These are phyloP conservation scores for Biscutella auriculata DNA, from an alignment of 441 rosid species.

Conservation along the genomic window DNA sequence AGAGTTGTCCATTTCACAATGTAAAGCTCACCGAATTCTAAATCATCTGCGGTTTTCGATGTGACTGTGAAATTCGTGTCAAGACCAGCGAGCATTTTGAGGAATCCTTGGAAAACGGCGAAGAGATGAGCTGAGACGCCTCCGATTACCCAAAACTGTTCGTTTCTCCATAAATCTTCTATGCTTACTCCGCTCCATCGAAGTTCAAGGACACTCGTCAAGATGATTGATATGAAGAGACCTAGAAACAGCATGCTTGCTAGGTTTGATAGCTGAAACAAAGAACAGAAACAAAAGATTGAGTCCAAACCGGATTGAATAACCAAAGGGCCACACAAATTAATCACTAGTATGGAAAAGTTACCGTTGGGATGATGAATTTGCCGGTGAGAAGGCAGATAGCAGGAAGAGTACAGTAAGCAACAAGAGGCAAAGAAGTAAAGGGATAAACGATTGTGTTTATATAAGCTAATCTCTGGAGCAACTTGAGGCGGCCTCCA, in stretches of 20 bases:
- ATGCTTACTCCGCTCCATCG: slow-evolving; percentile 99
- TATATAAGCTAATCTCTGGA: slow-evolving; percentile 71
- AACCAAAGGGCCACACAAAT: too few species aligned
- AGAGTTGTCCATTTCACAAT: slow-evolving; percentile 88
- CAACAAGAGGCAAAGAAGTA: slow-evolving; percentile 87
- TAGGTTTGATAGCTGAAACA: slow-evolving; percentile 61
- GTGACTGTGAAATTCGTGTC: slow-evolving; percentile 94
- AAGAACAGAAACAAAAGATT: neutral
- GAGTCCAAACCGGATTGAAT: too few species aligned
- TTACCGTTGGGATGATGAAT: slow-evolving; percentile 90
- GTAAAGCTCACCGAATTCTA: slow-evolving; percentile 79
- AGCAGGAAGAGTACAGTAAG: slow-evolving; percentile 81
- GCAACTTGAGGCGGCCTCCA: slow-evolving; percentile 84
- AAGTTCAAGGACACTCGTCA: slow-evolving; percentile 74
- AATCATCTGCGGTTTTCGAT: slow-evolving; percentile 75
- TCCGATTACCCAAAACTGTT: slow-evolving; percentile 95
- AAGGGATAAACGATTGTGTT: slow-evolving; percentile 91
- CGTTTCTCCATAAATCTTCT: slow-evolving; percentile 97
- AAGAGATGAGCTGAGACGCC: slow-evolving; percentile 91
- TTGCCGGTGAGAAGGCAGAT: slow-evolving; percentile 83
- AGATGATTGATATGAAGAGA: slow-evolving; percentile 63
- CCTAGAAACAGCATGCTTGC: slow-evolving; percentile 56
- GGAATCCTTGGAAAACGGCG: slow-evolving; percentile 74
- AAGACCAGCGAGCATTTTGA: slow-evolving; percentile 75
- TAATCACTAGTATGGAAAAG: too few species aligned